These are phyloP conservation scores for Pigoraptor vietnamica DNA, from an alignment of 78 protist species.

Conservation along the genomic window DNA sequence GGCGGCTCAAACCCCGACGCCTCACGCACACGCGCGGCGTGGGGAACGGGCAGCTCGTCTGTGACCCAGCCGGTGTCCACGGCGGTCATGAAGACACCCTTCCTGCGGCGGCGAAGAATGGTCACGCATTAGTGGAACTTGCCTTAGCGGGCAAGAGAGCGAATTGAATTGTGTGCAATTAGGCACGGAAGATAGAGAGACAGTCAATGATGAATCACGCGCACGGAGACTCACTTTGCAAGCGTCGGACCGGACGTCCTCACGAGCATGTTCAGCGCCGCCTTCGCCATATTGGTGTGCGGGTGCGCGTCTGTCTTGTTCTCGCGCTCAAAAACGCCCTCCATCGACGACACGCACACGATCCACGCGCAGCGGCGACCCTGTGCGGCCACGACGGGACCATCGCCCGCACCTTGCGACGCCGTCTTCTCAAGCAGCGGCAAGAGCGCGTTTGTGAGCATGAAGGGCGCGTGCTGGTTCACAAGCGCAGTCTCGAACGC, in stretches of 20 bases:
- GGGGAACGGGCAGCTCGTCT: slow-evolving; percentile 31
- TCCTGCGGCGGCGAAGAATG: too few relatives aligned
- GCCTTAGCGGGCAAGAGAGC: background rate
- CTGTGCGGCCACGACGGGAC: too few relatives aligned
- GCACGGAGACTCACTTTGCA: slow-evolving; percentile 29
- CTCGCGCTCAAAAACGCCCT: slow-evolving; percentile 65
- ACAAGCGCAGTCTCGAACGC: slow-evolving; percentile 12
- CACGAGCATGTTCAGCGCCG: slow-evolving; percentile 92
- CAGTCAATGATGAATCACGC: too few relatives aligned
- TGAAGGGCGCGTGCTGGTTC: slow-evolving; percentile 40
- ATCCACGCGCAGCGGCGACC: slow-evolving; percentile 20
- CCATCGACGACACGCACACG: slow-evolving; percentile 93
- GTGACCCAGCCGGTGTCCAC: slow-evolving; percentile 79
- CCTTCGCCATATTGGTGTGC: slow-evolving; percentile 97
- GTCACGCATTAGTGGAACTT: too few relatives aligned
- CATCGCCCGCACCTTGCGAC: background rate
- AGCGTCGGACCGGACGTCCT: slow-evolving; percentile 65
- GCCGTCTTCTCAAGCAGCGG: slow-evolving; percentile 3
- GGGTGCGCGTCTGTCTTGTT: slow-evolving; percentile 76
- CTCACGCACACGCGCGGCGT: background rate
- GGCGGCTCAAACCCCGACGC: slow-evolving; percentile 56
- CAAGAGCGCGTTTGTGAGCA: slow-evolving; percentile 31
- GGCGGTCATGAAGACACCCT: slow-evolving; percentile 69
- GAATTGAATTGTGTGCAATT: too few relatives aligned
- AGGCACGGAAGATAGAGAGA: too few relatives aligned